phyloP scores from a whole-genome alignment of 176 grass and related monocot species.

The Eleusine indica region DNA sequence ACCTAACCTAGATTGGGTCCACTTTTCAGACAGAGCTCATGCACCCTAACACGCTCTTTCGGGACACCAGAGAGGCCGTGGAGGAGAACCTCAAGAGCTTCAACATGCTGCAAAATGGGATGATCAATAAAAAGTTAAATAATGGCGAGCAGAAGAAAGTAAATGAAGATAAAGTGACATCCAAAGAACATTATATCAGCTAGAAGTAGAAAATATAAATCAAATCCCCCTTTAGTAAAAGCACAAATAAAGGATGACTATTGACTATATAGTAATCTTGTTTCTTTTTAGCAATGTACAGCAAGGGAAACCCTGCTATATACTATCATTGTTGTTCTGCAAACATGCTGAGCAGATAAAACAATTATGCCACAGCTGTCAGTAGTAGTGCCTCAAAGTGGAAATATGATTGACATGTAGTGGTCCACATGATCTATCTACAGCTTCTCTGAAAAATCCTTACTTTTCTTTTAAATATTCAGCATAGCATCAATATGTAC shows the following conservation, averaged over 20 bases:
- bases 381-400: conserved; percentile 27
- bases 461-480: background rate
- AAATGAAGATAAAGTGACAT: conserved; percentile 19
- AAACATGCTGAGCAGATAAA: conserved; percentile 16
- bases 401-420: conserved; percentile 36
- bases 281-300: no score
- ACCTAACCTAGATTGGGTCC: conserved; percentile 72
- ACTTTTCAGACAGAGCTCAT: conserved; percentile 90
- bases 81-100: conserved; percentile 86
- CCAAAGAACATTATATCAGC: background rate
- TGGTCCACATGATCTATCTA: conserved; percentile 40
- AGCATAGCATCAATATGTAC: background rate
- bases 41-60: conserved; percentile 83
- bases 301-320: no score
- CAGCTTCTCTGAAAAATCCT: background rate
- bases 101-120: conserved; percentile 76
- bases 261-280: background rate
- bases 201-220: conserved; percentile 17
- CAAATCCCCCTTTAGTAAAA: conserved; percentile 21
- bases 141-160: background rate
- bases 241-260: conserved; percentile 1
- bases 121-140: background rate
- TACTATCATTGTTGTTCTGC: background rate
- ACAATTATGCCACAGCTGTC: background rate
- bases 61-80: conserved; percentile 81